Evolutionary conservation across 352 stramenopile species (phyloP), one percentile per base, ranked within the genome.

Genomic region (Phytophthora citrophthora): DNA sequence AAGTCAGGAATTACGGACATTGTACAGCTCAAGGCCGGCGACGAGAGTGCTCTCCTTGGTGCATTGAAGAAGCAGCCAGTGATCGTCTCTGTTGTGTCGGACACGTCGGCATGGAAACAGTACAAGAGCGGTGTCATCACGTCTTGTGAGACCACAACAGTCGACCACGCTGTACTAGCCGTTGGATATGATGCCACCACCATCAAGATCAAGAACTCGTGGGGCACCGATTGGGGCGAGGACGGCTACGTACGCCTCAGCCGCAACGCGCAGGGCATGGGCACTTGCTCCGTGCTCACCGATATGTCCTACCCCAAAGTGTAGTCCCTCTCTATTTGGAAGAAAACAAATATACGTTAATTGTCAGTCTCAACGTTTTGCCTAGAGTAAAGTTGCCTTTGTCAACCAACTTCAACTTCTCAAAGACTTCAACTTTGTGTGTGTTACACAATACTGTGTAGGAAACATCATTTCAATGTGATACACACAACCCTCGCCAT

Each of bases 191-290:
- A 95, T 54, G 71, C 76, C 29, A 84, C 76, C 0, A 78, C 76
- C 18, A 97, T 94, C 79, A 98, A 98, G 72, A 87, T 99, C 29
- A 98, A 98, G 67, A 99, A 99, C 81, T 98, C 96, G 38, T 99
- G 97, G 97, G 97, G 97, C 18, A 73, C 80, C 1, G 78, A 72
- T n/a, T 99, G 96, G 96, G 97, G 97, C 66, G 89, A 98, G 48
- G 68, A 86, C 29, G 96, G 96, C 46, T 99, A 97, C 81, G 94
- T 99, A 39, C 89, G 88, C 27, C 72, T 99, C 10, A 79, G 83
- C 20, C 95, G 55, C 88, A 97, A 77, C 74, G 82, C 63, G 3
- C 78, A 70, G 12, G 59, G 44, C 52, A 80, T 81, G 70, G 74
- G 89, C 70, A 74, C 79, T 12, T 88, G 72, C 49, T 63, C 47